Evolutionary conservation across 768 basidiomycete species (phyloP), one percentile per base, ranked within the genome.

Genomic region (Boletus rubescentipes): DNA sequence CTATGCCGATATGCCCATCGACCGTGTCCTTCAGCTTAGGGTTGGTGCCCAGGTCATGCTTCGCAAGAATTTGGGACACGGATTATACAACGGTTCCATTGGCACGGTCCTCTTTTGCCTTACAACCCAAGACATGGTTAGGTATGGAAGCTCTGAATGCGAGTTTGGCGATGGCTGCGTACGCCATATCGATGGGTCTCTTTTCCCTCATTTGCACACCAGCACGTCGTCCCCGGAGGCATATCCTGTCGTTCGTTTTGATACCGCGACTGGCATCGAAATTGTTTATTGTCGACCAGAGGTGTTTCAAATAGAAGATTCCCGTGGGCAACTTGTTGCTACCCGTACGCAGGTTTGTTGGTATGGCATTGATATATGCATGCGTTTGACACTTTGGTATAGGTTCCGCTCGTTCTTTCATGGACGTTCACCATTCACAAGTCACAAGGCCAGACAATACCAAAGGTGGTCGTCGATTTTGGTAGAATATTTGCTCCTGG

Each of bases 391-490:
- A n/a, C n/a, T n/a, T n/a, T n/a, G n/a, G n/a, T n/a, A n/a, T 8
- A 53, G 51, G 37, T 46, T 6, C 51, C 31, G 0, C 23, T 46
- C 0, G 0, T 11, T 1, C 23, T 46, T 2, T 4, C 44, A 0
- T 53, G 51, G 51, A n/a, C 51, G 1, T 11, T 53, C 18, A 53
- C 44, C 0, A 53, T 53, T 1, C 51, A 53, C 44, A 53, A 46
- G 3, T 46, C 45, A 0, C 51, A 53, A 12, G 51, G 51, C 0
- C 51, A 46, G 18, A 53, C 16, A 0, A 40, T 47, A 3, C 12
- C 15, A 2, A 53, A 39, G 38, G 31, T 41, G 9, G 23, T 53
- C 4, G 14, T 53, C 1, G 23, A 53, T 8, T 46, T 41, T 11
- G 7, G 4, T 3, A 23, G 45, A 0, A 53, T 47, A 2, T 35